Conservation (phyloP, 2,329 filamentous ascomycete genomes). For the Colletotrichum liaoningense region DNA sequence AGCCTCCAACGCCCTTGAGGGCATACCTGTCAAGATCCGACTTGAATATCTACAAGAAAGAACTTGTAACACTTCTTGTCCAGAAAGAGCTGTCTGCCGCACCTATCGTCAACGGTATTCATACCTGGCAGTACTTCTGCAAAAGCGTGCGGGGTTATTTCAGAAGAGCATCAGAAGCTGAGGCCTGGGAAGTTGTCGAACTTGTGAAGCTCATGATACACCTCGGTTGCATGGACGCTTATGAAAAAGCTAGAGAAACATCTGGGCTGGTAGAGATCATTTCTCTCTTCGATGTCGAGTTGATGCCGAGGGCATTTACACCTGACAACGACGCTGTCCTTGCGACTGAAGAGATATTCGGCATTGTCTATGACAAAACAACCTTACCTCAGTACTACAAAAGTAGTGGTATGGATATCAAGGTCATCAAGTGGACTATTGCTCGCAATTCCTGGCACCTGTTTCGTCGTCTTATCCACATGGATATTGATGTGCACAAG, state of each 20-base stretch:
- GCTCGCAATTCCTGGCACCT: constrained; percentile 5
- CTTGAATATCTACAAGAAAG: not conserved
- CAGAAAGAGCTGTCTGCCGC: not conserved
- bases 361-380: not conserved
- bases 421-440: constrained; percentile 4
- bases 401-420: not conserved
- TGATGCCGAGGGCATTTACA: not conserved
- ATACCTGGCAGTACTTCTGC: not conserved
- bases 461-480: not conserved
- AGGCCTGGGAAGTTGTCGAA: not conserved
- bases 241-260: not conserved
- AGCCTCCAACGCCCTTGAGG: not conserved
- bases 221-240: not conserved
- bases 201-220: not conserved
- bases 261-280: constrained; percentile 1
- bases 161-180: not conserved
- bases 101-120: not conserved
- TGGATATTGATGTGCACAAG: not conserved
- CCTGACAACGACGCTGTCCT: not conserved
- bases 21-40: not conserved
- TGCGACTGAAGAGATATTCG: not conserved
- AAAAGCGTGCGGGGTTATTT: not conserved
- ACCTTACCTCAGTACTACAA: not conserved
- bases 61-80: not conserved
- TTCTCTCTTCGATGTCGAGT: not conserved